These are phyloP conservation scores for Colletotrichum falcatum DNA, from an alignment of 2,329 filamentous ascomycete species.

Conservation along the genomic window DNA sequence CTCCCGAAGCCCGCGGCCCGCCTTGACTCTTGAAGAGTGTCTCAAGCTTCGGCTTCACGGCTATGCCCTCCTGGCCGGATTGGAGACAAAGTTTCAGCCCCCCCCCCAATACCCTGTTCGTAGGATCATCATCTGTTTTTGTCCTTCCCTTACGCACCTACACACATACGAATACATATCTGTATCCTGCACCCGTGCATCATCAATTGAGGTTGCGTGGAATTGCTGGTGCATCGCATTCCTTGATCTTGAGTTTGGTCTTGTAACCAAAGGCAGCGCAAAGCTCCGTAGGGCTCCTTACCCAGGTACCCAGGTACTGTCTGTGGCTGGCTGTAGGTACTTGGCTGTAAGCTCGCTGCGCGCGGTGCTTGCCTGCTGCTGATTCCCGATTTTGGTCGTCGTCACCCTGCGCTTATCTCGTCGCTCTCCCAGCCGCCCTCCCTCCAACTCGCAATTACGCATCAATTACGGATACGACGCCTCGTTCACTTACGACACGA, in stretches of 20 bases:
- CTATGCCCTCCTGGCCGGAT: slow-evolving; percentile 11
- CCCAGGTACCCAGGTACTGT: too few species aligned
- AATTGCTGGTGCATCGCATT: background rate
- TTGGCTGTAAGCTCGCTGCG: background rate
- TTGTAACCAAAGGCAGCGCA: background rate
- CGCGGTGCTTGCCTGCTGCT: background rate
- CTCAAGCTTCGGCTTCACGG: slow-evolving; percentile 34
- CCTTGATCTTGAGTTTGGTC: background rate
- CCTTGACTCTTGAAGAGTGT: slow-evolving; percentile 19
- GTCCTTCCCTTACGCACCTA: background rate
- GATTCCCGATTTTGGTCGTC: slow-evolving; percentile 6
- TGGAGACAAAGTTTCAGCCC: slow-evolving; percentile 9
- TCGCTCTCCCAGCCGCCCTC: slow-evolving; percentile 4
- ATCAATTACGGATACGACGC: slow-evolving; percentile 45
- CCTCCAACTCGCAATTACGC: slow-evolving; percentile 38
- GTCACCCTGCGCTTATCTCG: slow-evolving; percentile 5
- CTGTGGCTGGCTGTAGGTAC: too few species aligned
- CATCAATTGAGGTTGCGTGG: slow-evolving; percentile 23
- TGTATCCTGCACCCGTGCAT: background rate
- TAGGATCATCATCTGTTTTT: background rate
- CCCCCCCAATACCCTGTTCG: background rate
- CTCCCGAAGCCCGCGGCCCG: slow-evolving; percentile 17
- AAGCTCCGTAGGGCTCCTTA: too few species aligned
- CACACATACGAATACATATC: background rate
- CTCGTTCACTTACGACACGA: background rate